A percentile compares a stretch with the other conserved stretches of the same genome.
phyloP scores from a whole-genome alignment of 108 stramenopile species.

The Seminavis robusta region DNA sequence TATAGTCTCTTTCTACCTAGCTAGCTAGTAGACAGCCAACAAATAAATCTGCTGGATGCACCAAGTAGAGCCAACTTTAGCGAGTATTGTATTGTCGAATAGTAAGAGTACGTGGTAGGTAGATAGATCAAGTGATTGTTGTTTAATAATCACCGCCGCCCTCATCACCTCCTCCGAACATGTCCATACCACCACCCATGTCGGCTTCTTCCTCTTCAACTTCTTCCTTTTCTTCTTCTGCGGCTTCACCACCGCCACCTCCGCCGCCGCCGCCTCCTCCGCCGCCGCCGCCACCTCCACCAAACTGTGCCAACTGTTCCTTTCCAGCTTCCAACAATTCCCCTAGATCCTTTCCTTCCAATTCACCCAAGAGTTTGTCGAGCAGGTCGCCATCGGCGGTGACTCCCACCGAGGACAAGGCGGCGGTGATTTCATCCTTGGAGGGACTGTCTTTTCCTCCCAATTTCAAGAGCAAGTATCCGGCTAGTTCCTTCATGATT shows the following conservation, averaged over 20 bases:
- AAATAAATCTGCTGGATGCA: no score
- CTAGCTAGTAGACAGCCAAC: no score
- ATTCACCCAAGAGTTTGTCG: slow-evolving; percentile 61
- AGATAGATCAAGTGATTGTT: no score
- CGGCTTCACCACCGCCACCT: slow-evolving; percentile 63
- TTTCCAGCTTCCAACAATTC: slow-evolving; percentile 86
- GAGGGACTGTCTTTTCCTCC: slow-evolving; percentile 94
- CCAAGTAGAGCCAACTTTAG: no score
- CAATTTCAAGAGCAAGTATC: slow-evolving; percentile 92
- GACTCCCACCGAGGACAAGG: slow-evolving; percentile 86
- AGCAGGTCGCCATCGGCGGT: slow-evolving; percentile 81
- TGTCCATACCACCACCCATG: slow-evolving; percentile 57
- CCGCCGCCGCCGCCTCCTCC: slow-evolving; percentile 62
- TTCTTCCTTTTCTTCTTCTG: slow-evolving; percentile 46
- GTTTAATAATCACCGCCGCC: slow-evolving; percentile 70
- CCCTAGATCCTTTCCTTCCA: slow-evolving; percentile 94
- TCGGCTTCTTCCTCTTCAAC: slow-evolving; percentile 55
- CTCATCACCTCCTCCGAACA: slow-evolving; percentile 64
- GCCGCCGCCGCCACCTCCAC: slow-evolving; percentile 91
- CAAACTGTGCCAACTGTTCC: slow-evolving; percentile 87
- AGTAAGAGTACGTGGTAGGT: no score
- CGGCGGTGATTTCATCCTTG: slow-evolving; percentile 90
- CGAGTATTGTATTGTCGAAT: no score
- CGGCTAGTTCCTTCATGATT: slow-evolving; percentile 94
- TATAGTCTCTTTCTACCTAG: no score